A percentile compares a stretch with the other conserved stretches of the same genome.
These are phyloP conservation scores for Fusarium algeriense DNA, from an alignment of 2,329 filamentous ascomycete species.

Conservation along the genomic window DNA sequence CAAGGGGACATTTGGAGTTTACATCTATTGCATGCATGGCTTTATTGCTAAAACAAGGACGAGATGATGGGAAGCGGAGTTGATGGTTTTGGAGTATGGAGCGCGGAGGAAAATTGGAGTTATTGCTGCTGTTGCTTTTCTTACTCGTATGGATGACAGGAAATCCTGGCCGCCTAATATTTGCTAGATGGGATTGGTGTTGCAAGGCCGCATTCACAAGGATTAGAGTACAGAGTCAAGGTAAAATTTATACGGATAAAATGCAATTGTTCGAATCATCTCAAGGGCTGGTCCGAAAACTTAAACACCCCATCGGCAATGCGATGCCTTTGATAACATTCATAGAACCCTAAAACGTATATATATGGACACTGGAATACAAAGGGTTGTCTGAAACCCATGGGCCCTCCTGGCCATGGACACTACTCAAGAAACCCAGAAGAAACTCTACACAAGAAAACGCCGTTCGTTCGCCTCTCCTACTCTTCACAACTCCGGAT, in stretches of 20 bases:
- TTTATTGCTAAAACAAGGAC: constrained; percentile 23
- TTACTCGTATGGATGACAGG: not conserved
- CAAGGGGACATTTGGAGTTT: constrained; percentile 6
- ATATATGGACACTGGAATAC: constrained; percentile 12
- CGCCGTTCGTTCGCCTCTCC: constrained; percentile 36
- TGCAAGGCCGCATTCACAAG: constrained; percentile 7
- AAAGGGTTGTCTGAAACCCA: constrained; percentile 9
- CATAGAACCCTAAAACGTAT: constrained; percentile 22
- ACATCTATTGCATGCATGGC: constrained; percentile 10
- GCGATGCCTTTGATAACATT: constrained; percentile 3
- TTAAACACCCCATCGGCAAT: not conserved
- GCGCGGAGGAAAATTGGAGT: constrained; percentile 28
- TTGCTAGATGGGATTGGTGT: constrained; percentile 28
- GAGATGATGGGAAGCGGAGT: constrained; percentile 23
- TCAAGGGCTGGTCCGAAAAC: not conserved
- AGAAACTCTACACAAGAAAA: constrained; percentile 36
- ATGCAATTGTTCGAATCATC: not conserved
- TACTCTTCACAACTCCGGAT: constrained; percentile 32
- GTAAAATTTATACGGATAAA: constrained; percentile 11
- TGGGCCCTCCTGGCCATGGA: not conserved
- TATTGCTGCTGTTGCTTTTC: constrained; percentile 18
- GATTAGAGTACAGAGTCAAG: constrained; percentile 29
- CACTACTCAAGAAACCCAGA: constrained; percentile 22
- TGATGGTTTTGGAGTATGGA: constrained; percentile 34
- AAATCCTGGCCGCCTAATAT: constrained; percentile 29